phyloP scores from a whole-genome alignment of 345 rosid species.

The Sonneratia caseolaris region DNA sequence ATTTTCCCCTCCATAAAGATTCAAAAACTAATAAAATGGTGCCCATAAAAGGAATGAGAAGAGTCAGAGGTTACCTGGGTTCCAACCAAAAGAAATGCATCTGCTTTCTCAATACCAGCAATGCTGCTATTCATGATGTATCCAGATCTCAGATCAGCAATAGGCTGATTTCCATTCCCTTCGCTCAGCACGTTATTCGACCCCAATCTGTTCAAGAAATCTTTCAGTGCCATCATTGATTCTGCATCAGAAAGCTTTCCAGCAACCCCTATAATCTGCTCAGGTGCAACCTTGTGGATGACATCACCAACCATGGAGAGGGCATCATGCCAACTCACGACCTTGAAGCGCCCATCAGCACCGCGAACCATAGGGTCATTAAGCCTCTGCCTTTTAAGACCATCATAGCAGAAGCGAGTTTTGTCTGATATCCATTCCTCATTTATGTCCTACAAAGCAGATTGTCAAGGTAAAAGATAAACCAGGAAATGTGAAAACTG shows the following conservation, averaged over 20 bases:
- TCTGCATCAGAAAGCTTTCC: slow-evolving; percentile 96
- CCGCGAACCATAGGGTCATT: slow-evolving; percentile 98
- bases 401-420: slow-evolving; percentile 91
- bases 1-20: not conserved
- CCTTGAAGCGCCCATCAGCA: slow-evolving; percentile 80
- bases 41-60: not conserved
- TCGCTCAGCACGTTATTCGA: slow-evolving; percentile 90
- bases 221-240: slow-evolving; percentile 96
- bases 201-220: slow-evolving; percentile 88
- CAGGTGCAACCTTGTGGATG: slow-evolving; percentile 62
- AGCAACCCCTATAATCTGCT: slow-evolving; percentile 82
- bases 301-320: slow-evolving; percentile 84
- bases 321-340: slow-evolving; percentile 95
- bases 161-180: slow-evolving; percentile 66
- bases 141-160: slow-evolving; percentile 87
- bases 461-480: not conserved
- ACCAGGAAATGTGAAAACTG: not conserved
- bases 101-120: slow-evolving; percentile 89
- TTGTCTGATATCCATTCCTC: slow-evolving; percentile 99
- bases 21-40: not conserved
- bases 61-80: slow-evolving; percentile 51
- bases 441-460: slow-evolving; percentile 76
- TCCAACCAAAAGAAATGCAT: slow-evolving; percentile 86
- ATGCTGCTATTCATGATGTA: slow-evolving; percentile 86
- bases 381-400: slow-evolving; percentile 96